Conservation (phyloP, 768 basidiomycete species). For the Hypsizygus marmoreus region DNA sequence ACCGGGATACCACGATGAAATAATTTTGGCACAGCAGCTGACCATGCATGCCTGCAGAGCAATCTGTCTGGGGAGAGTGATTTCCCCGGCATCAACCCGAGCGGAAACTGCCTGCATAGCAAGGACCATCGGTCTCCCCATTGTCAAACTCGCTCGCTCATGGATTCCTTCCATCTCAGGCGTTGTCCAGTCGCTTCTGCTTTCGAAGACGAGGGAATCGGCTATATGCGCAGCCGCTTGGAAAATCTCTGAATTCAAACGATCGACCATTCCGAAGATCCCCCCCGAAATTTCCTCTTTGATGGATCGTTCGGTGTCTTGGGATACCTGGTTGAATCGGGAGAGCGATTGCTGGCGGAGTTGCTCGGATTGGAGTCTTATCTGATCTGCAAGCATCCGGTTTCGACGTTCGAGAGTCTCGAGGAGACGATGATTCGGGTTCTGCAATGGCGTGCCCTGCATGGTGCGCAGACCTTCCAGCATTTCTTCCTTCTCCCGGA, state of each 20-base stretch:
- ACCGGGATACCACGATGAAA: constrained; percentile 43
- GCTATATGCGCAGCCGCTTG: constrained; percentile 42
- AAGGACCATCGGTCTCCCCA: constrained; percentile 34
- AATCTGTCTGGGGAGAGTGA: constrained; percentile 37
- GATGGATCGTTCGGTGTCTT: background rate
- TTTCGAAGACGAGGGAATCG: constrained; percentile 32
- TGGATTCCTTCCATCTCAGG: constrained; percentile 6
- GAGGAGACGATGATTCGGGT: constrained; percentile 19
- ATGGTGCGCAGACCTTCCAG: constrained; percentile 1
- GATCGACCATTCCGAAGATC: constrained; percentile 25
- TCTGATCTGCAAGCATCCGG: constrained; percentile 34
- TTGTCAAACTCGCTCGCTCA: constrained; percentile 30
- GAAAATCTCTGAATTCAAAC: constrained; percentile 41
- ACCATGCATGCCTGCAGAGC: constrained; percentile 43
- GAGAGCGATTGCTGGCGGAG: constrained; percentile 20
- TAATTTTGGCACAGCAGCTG: constrained; percentile 39
- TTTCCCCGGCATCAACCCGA: constrained; percentile 23
- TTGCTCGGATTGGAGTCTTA: constrained; percentile 33
- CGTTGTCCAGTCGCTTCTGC: constrained; percentile 16
- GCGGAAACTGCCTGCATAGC: constrained; percentile 27
- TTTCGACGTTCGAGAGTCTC: constrained; percentile 30
- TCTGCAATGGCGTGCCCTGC: background rate
- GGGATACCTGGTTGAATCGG: constrained; percentile 1
- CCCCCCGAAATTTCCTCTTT: constrained; percentile 9
- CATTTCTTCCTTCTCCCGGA: background rate